Evolutionary conservation across 129 eudicot genomes (phyloP).

Genomic region (Pseudognaphalium luteoalbum): DNA sequence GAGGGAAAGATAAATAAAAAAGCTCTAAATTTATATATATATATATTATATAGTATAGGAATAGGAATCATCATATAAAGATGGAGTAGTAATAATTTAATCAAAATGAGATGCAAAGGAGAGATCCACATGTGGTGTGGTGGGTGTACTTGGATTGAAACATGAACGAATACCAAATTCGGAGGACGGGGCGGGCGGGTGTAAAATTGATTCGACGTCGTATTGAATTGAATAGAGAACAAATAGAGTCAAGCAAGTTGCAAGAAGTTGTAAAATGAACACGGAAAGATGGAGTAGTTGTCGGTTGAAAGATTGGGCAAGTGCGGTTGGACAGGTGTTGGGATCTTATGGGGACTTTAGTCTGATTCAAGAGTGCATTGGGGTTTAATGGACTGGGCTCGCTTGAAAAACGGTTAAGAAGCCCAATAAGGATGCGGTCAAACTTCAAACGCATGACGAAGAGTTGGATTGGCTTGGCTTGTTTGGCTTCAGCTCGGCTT

Average conservation of each 20-base stretch:
- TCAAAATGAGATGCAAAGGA: constrained; percentile 5
- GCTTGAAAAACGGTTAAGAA: not conserved
- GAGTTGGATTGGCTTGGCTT: not conserved
- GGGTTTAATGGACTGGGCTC: not conserved
- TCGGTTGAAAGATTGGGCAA: not conserved
- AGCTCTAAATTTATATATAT: not conserved
- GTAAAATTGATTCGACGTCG: constrained; percentile 16
- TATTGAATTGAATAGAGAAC: not conserved
- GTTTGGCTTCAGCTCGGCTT: not conserved
- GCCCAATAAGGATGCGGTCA: not conserved
- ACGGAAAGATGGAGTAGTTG: constrained; percentile 2
- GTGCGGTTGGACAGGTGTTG: constrained; percentile 24
- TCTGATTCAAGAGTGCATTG: not conserved
- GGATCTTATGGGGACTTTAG: not conserved
- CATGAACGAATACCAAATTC: constrained; percentile 9
- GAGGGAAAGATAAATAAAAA: constrained; percentile 27
- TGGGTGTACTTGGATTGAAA: constrained; percentile 17
- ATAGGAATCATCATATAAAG: not conserved
- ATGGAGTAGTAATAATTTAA: not conserved
- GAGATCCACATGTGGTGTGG: not conserved
- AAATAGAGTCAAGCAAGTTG: not conserved
- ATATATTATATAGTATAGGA: too few relatives aligned
- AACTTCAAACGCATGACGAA: not conserved
- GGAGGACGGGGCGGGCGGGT: constrained; percentile 21
- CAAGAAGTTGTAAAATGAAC: not conserved